Evolutionary conservation across 805 yeast genomes (phyloP), one percentile per base, ranked within the genome.

Genomic region (Sugiyamaella mastotermitis): DNA sequence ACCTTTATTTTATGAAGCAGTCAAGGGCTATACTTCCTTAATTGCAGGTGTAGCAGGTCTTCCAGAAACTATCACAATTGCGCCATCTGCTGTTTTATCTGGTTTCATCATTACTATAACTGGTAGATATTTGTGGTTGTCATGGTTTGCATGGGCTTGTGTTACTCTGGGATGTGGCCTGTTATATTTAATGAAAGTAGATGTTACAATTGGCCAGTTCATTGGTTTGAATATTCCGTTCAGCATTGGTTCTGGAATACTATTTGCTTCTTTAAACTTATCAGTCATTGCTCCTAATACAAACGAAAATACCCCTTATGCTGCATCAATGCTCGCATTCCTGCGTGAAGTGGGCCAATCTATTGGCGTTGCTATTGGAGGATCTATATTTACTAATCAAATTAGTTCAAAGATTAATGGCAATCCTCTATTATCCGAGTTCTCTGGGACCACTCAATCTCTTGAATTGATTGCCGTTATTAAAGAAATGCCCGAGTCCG

Each of bases 191-290:
- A 57, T 74, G 16, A 52, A 56, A 3, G 60, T 53, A 9, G 55
- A 40, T 28, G 35, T 71, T 1, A 38, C 62, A 3, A 44, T 51
- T 4, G 57, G 67, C 2, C 40, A 52, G 21, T 61, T 64, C 41
- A 62, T 74, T 27, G 75, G 74, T 3, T 50, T 64, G 15, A 65
- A 67, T 45, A 65, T 74, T 22, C 51, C 69, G 8, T 48, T 57
- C 2, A 76, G 78, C n/a, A 58, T 70, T 3, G 68, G 74, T 0
- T 55, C 65, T 37, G 80, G 78, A 2, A 26, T 68, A 3, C 60
- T 60, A 38, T 61, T 72, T 52, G 73, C 73, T 42, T 59, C 74
- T 3, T 42, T 54, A 18, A 48, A 49, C 37, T 38, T 48, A 25
- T 43, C 57, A 1, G 58, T 53, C 6, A 48, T 54, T 34, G 60